Base-by-base conservation (phyloP, 106 monocot species). In the Dendrobium chrysotoxum region DNA sequence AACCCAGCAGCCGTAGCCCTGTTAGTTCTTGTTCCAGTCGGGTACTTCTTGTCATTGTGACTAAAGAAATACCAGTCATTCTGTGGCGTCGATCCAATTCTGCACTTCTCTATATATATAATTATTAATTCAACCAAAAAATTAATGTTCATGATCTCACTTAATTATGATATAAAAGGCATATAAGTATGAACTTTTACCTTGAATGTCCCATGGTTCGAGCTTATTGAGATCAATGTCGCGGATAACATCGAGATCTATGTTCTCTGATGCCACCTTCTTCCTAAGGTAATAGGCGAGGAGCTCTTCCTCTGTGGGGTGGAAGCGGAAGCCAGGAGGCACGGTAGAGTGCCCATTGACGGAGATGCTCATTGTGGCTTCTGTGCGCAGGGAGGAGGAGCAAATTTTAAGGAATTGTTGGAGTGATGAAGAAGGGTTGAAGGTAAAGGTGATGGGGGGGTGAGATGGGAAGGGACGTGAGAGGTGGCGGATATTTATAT, bases 31-130 rank as follows among this genome's bases (percentile, higher is more conserved):
- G 94, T 98, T 0, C 97, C 97, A 3, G 97, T 92, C 0, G 97
- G 97, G 68, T 98, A 98, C 88, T 94, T 98, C 85, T 98, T 98
- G 79, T 98, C 97, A 80, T 98, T 98, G 92, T 98, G 97, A 80
- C 97, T 98, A 82, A 98, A 98, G 92, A 94, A 98, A 84, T 98
- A 98, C 97, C 97, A 98, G 84, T 98, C 97, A 78, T 91, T 94
- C 83, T 98, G 94, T 11, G 92, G 92, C 7, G 92, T 92, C 1
- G 96, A 89, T 7, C 96, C 94, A 25, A 97, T 97, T 77, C 87
- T 88, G 79, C 96, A 97, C 85, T 85, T 92, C 81, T 97, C 96
- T 93, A 50, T 15, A 12, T 0, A n/a, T n/a, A n/a, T n/a, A n/a
- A n/a, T n/a, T n/a, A n/a, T n/a, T n/a, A 3, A 50, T 13, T 50